Percentiles rank a stretch among this genome's conserved stretches.
These are phyloP conservation scores for Lasiosphaeriaceae sp. DNA, from an alignment of 495 filamentous ascomycete genomes.

Conservation along the genomic window DNA sequence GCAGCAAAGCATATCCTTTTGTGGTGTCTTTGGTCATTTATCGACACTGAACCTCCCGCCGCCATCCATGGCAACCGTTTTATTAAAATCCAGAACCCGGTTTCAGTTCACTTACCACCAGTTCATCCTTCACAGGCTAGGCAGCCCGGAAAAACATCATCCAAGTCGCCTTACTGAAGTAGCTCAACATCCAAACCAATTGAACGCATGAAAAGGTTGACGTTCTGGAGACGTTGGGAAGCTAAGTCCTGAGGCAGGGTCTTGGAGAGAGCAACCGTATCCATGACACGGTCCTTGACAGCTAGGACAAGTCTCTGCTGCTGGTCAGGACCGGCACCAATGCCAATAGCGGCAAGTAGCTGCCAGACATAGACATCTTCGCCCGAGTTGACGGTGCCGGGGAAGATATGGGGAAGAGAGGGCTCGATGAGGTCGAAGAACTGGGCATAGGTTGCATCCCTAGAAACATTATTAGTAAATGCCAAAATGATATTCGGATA, in stretches of 20 bases:
- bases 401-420: constrained; percentile 78
- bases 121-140: too few species aligned
- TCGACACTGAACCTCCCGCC: too few species aligned
- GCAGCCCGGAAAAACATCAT: not conserved
- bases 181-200: constrained; percentile 96
- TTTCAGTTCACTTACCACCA: too few species aligned
- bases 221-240: constrained; percentile 75
- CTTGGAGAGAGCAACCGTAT: constrained; percentile 82
- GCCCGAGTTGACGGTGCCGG: constrained; percentile 71
- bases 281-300: constrained; percentile 98
- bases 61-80: too few species aligned
- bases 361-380: constrained; percentile 98
- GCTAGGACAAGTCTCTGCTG: constrained; percentile 90
- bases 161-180: constrained; percentile 56
- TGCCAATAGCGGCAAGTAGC: constrained; percentile 89
- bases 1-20: too few species aligned
- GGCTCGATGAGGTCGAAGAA: constrained; percentile 87
- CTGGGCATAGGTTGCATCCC: constrained; percentile 66
- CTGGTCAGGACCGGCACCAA: constrained; percentile 86
- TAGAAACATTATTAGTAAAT: constrained; percentile 21
- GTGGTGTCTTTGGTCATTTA: too few species aligned
- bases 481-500: not conserved
- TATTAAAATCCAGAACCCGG: too few species aligned
- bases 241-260: constrained; percentile 82
- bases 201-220: constrained; percentile 97